Conservation (phyloP, 2,329 filamentous ascomycete genomes). For the Ascochyta rabiei region DNA sequence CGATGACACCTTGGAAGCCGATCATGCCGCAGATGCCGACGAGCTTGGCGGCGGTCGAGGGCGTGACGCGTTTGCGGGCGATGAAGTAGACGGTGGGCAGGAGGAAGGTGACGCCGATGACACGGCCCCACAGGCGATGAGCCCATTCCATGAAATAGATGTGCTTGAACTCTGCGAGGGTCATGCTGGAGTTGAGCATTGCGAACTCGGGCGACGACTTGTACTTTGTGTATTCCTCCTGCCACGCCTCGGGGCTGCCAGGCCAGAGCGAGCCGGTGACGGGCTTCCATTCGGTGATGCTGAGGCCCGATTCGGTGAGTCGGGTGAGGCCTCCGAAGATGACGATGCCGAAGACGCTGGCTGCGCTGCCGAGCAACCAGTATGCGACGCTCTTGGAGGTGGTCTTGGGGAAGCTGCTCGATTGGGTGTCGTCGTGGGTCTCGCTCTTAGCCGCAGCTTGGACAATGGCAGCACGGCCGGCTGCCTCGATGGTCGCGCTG, state of each 20-base stretch:
- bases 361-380: constrained; percentile 91
- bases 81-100: constrained; percentile 89
- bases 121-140: constrained; percentile 90
- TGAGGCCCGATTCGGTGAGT: constrained; percentile 93
- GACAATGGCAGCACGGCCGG: constrained; percentile 19
- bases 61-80: constrained; percentile 76
- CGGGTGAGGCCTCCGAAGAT: constrained; percentile 92
- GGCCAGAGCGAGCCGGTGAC: constrained; percentile 92
- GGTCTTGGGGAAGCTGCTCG: constrained; percentile 61
- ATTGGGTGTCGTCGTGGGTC: constrained; percentile 13
- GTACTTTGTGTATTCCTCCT: constrained; percentile 92
- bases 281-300: constrained; percentile 98
- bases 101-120: constrained; percentile 89
- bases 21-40: constrained; percentile 86
- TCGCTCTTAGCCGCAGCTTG: constrained; percentile 19
- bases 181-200: constrained; percentile 92
- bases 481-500: constrained; percentile 26
- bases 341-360: constrained; percentile 95
- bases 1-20: constrained; percentile 91
- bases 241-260: constrained; percentile 79
- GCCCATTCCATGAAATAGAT: constrained; percentile 99
- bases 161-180: constrained; percentile 90
- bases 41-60: constrained; percentile 76
- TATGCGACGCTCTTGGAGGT: constrained; percentile 81
- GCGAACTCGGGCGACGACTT: constrained; percentile 90